Evolutionary conservation across 192 early-diverging fungal genomes (phyloP).

Genomic region (Coemansia sp.): DNA sequence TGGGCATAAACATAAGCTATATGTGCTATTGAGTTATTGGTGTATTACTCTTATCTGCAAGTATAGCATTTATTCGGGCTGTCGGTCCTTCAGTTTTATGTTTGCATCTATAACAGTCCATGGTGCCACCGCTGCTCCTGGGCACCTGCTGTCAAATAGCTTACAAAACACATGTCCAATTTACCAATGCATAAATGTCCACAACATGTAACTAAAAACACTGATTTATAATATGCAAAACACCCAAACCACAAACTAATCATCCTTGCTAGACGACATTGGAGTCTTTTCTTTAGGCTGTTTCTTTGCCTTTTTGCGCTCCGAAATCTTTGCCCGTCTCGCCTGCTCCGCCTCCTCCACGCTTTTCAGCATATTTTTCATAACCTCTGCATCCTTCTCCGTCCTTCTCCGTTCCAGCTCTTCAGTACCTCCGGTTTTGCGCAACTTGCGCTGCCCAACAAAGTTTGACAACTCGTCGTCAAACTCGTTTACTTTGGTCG

Average conservation of each 20-base stretch:
- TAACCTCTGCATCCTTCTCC: conserved; percentile 65
- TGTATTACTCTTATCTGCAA: too few relatives aligned
- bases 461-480: conserved; percentile 69
- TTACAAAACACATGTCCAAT: too few relatives aligned
- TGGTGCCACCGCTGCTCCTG: too few relatives aligned
- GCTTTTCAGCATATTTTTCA: conserved; percentile 57
- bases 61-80: too few relatives aligned
- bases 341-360: conserved; percentile 48
- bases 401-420: conserved; percentile 69
- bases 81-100: too few relatives aligned
- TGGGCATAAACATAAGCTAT: too few relatives aligned
- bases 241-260: neutral
- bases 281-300: conserved; percentile 6
- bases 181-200: too few relatives aligned
- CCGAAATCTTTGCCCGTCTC: conserved; percentile 38
- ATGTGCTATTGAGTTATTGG: too few relatives aligned
- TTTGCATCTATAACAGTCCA: too few relatives aligned
- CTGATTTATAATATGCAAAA: too few relatives aligned
- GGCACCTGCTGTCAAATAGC: too few relatives aligned
- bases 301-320: conserved; percentile 42
- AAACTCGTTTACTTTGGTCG: conserved; percentile 72
- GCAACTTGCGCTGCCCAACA: conserved; percentile 63
- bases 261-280: neutral
- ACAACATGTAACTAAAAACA: too few relatives aligned
- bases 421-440: conserved; percentile 74